phyloP scores from a whole-genome alignment of 1,284 basidiomycete genomes.

The Ceratobasidium sp. region DNA sequence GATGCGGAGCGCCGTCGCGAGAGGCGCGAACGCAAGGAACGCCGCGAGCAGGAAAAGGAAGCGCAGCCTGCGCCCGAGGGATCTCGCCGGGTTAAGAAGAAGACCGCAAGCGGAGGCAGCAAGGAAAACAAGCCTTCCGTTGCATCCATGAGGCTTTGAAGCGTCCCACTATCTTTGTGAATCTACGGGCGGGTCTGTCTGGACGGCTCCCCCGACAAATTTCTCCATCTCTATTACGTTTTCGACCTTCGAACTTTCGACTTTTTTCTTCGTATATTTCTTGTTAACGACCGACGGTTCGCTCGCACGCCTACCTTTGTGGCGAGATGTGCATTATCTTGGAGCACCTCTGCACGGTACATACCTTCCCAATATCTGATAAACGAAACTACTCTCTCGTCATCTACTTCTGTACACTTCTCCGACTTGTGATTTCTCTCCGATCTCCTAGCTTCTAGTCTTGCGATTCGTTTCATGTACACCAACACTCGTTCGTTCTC shows the following conservation, averaged over 20 bases:
- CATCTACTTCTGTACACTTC: constrained; percentile 17
- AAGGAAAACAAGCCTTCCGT: constrained; percentile 32
- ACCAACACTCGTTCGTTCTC: constrained; percentile 26
- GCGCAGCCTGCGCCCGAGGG: not conserved
- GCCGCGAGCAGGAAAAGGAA: constrained; percentile 34
- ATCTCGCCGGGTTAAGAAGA: constrained; percentile 26
- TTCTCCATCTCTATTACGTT: not conserved
- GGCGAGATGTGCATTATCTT: constrained; percentile 36
- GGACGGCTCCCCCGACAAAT: constrained; percentile 17
- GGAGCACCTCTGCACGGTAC: constrained; percentile 38
- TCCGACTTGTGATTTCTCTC: not conserved
- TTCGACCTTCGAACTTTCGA: constrained; percentile 29
- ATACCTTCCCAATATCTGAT: constrained; percentile 13
- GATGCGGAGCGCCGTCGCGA: constrained; percentile 31
- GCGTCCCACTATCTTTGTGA: not conserved
- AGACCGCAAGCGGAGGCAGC: not conserved
- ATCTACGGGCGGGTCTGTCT: constrained; percentile 34
- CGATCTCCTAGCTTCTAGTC: not conserved
- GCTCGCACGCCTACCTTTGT: constrained; percentile 4
- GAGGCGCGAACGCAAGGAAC: constrained; percentile 27
- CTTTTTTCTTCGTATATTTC: constrained; percentile 37
- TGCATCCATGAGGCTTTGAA: constrained; percentile 32
- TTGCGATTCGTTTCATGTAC: constrained; percentile 31
- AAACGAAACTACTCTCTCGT: constrained; percentile 27
- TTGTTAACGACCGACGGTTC: constrained; percentile 36